These are phyloP conservation scores for Kodamaea neixiangensis DNA, from an alignment of 805 yeast genomes.

Conservation along the genomic window DNA sequence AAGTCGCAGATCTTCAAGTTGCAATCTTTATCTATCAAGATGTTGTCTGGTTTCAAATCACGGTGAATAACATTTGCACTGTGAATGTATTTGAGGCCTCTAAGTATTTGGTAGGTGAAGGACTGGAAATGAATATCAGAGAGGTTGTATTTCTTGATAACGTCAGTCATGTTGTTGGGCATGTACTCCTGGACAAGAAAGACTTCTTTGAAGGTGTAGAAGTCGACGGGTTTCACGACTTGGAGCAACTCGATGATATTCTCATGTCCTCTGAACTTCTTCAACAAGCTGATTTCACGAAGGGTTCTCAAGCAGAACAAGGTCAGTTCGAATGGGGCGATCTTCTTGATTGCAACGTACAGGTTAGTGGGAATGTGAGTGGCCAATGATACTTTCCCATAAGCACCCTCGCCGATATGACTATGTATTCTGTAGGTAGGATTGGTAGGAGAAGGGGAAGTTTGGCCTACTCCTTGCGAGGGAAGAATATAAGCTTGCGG, in stretches of 20 bases:
- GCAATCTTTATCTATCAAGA: slow-evolving; percentile 67
- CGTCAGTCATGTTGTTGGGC: slow-evolving; percentile 72
- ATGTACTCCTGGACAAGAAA: slow-evolving; percentile 75
- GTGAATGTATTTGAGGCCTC: slow-evolving; percentile 72
- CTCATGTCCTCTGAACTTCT: slow-evolving; percentile 67
- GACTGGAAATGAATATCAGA: slow-evolving; percentile 71
- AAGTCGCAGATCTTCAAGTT: slow-evolving; percentile 79
- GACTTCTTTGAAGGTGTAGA: slow-evolving; percentile 66
- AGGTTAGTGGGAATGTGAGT: slow-evolving; percentile 59
- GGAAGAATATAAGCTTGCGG: not conserved
- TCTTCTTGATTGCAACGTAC: slow-evolving; percentile 75
- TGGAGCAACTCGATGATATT: slow-evolving; percentile 69
- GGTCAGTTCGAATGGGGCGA: slow-evolving; percentile 67
- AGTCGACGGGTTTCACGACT: slow-evolving; percentile 61
- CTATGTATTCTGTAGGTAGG: slow-evolving; percentile 60
- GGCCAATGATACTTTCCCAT: slow-evolving; percentile 77
- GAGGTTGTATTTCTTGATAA: slow-evolving; percentile 56
- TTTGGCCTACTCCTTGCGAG: not conserved
- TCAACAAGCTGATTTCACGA: slow-evolving; percentile 66
- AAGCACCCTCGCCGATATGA: slow-evolving; percentile 78
- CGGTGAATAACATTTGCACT: slow-evolving; percentile 74
- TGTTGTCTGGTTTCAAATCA: slow-evolving; percentile 74
- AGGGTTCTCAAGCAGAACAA: slow-evolving; percentile 69
- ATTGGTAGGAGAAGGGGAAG: slow-evolving; percentile 50
- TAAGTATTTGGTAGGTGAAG: slow-evolving; percentile 66